These are phyloP conservation scores for Lactifluus piperatus DNA, from an alignment of 768 basidiomycete species.

Conservation along the genomic window DNA sequence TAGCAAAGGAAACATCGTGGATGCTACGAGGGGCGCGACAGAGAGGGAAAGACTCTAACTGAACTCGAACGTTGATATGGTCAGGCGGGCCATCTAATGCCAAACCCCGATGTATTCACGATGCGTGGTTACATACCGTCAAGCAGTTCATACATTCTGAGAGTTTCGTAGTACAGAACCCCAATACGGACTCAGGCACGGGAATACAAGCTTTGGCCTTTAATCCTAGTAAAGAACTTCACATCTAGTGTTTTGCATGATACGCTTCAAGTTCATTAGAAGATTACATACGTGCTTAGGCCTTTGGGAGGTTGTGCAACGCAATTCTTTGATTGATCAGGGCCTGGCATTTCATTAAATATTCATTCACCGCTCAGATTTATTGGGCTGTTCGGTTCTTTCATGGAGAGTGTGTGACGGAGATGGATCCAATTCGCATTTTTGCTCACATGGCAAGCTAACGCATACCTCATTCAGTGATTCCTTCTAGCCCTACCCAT, in stretches of 20 bases:
- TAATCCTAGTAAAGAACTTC: constrained; percentile 76
- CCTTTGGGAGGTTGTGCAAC: constrained; percentile 45
- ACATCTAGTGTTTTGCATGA: constrained; percentile 79
- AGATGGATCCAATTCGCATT: constrained; percentile 47
- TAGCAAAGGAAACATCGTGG: constrained; percentile 72
- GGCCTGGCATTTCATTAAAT: constrained; percentile 7
- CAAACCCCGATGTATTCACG: constrained; percentile 63
- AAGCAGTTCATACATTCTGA: constrained; percentile 31
- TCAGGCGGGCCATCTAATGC: constrained; percentile 67
- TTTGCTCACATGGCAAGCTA: constrained; percentile 65
- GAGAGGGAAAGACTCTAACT: constrained; percentile 62
- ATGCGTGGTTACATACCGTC: constrained; percentile 62
- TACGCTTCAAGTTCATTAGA: constrained; percentile 61
- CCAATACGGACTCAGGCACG: constrained; percentile 34
- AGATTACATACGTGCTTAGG: constrained; percentile 65
- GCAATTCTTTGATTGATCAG: not conserved
- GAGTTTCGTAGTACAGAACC: constrained; percentile 6
- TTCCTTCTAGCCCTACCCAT: constrained; percentile 56
- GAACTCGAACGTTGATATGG: constrained; percentile 85
- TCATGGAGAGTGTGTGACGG: constrained; percentile 47
- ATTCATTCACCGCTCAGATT: constrained; percentile 38
- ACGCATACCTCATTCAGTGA: not conserved
- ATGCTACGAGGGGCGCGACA: constrained; percentile 61
- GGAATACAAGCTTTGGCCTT: constrained; percentile 40
- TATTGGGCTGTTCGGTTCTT: constrained; percentile 43